phyloP scores from a whole-genome alignment of 2,329 filamentous ascomycete genomes.

The Fusarium dimerum region DNA sequence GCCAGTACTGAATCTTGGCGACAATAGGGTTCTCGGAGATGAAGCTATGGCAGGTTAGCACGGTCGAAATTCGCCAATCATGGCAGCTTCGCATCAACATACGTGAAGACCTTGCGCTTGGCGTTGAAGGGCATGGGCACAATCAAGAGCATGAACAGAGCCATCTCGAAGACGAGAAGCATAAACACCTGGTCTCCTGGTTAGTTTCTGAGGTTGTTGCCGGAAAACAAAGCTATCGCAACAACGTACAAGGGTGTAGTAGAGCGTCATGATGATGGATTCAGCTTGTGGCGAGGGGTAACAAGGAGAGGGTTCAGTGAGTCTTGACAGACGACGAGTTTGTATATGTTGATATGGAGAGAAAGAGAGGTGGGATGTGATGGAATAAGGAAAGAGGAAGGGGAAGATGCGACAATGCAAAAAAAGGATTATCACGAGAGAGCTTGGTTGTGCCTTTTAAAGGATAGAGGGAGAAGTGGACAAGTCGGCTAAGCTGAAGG shows the following conservation, averaged over 20 bases:
- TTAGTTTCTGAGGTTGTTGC: conserved; percentile 15
- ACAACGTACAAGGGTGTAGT: conserved; percentile 54
- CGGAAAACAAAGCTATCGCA: background rate
- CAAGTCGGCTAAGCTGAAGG: no score
- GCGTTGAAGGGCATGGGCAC: conserved; percentile 85
- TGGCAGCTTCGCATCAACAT: conserved; percentile 32
- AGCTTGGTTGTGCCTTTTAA: background rate
- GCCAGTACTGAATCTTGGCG: conserved; percentile 92
- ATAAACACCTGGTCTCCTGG: conserved; percentile 68
- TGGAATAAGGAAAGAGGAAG: background rate
- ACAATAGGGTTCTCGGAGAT: conserved; percentile 84
- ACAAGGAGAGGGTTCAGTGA: conserved; percentile 9
- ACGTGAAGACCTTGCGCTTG: conserved; percentile 82
- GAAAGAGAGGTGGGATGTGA: background rate
- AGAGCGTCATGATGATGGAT: conserved; percentile 55
- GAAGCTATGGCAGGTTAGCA: conserved; percentile 59
- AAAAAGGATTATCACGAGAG: background rate
- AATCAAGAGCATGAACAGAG: conserved; percentile 75
- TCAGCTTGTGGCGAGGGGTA: conserved; percentile 24
- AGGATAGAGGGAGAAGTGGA: conserved; percentile 5
- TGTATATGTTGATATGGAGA: background rate
- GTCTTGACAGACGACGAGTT: background rate
- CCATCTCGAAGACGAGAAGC: conserved; percentile 81
- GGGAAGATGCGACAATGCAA: background rate
- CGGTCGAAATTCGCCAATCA: conserved; percentile 1